Evolutionary conservation across 768 basidiomycete genomes (phyloP).

Genomic region (Clitopilus passeckerianus): DNA sequence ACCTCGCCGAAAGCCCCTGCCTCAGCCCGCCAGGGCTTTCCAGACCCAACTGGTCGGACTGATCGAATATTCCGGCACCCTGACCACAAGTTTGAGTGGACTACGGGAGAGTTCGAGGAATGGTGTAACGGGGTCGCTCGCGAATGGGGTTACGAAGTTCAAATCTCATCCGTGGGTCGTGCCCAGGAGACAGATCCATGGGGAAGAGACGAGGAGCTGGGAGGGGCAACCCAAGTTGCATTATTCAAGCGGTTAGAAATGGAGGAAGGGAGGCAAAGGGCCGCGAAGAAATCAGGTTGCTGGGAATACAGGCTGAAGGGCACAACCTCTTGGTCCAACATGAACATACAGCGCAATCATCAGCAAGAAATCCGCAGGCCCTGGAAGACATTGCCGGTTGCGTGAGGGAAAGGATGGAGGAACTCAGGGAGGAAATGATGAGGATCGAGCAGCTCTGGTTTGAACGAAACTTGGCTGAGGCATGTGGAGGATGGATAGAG

Average conservation of each 20-base stretch:
- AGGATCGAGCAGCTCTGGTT: slow-evolving; percentile 49
- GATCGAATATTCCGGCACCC: slow-evolving; percentile 70
- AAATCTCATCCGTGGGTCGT: slow-evolving; percentile 53
- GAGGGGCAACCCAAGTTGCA: slow-evolving; percentile 67
- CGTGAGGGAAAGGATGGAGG: slow-evolving; percentile 51
- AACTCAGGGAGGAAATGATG: slow-evolving; percentile 42
- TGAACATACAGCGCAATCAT: slow-evolving; percentile 45
- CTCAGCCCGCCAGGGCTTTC: slow-evolving; percentile 45
- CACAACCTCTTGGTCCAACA: slow-evolving; percentile 49
- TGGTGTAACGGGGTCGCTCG: slow-evolving; percentile 56
- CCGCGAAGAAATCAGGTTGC: slow-evolving; percentile 19
- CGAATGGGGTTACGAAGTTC: slow-evolving; percentile 72
- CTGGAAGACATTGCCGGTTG: slow-evolving; percentile 41
- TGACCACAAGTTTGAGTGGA: slow-evolving; percentile 93
- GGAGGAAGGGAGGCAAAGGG: slow-evolving; percentile 33
- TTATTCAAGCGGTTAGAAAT: slow-evolving; percentile 46
- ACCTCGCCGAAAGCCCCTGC: slow-evolving; percentile 43
- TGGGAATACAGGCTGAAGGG: slow-evolving; percentile 15
- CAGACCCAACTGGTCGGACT: slow-evolving; percentile 75
- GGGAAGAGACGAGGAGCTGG: slow-evolving; percentile 61
- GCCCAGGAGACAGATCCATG: slow-evolving; percentile 61
- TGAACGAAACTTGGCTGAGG: slow-evolving; percentile 35
- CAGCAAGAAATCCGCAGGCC: slow-evolving; percentile 36
- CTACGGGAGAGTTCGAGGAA: slow-evolving; percentile 58
- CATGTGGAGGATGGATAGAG: slow-evolving; percentile 64